Evolutionary conservation across 1,284 basidiomycete species (phyloP), one percentile per base, ranked within the genome.

Genomic region (Stygiomarasmius scandens): DNA sequence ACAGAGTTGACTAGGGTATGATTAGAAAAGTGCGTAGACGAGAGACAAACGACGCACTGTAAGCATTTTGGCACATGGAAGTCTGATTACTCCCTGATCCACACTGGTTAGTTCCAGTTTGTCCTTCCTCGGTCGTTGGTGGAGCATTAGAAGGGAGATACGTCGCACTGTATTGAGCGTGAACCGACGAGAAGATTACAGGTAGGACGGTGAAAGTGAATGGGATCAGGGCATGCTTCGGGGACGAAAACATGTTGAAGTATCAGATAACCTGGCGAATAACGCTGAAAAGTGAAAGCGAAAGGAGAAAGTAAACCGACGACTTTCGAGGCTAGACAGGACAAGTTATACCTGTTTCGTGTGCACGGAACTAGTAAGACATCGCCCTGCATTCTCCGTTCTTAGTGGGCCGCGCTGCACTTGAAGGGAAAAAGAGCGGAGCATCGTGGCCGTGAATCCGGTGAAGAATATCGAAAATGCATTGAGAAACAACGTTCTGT

Each of bases 51-150:
- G 58, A 50, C 36, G 24, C 66, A 87, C 87, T 64, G 68, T 79
- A 87, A 2, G 79, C 82, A 63, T 85, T 86, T 64, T 91, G 90
- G 70, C 89, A 91, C 59, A 73, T 71, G 2, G 85, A 86, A 10
- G 74, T 76, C 69, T 87, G 85, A 67, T 75, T 81, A 27, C 76
- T 72, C n/a, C 70, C 72, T 2, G 80, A 79, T 10, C 84, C 86
- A 70, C 90, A 92, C 54, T 77, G 71, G 67, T 89, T 86, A 19
- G 84, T 85, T n/a, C 86, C 86, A 25, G 77, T 62, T 68, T 89
- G 89, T 23, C 85, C 89, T 41, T 81, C 67, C 66, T 89, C 81
- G 6, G 80, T 77, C n/a, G 75, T 72, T 27, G 71, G 67, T 3
- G 84, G 84, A 1, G 74, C 74, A 61, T 80, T 80, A 1, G 74